Evolutionary conservation across 805 yeast genomes (phyloP).

Genomic region (Zygosaccharomyces pseudorouxii): DNA sequence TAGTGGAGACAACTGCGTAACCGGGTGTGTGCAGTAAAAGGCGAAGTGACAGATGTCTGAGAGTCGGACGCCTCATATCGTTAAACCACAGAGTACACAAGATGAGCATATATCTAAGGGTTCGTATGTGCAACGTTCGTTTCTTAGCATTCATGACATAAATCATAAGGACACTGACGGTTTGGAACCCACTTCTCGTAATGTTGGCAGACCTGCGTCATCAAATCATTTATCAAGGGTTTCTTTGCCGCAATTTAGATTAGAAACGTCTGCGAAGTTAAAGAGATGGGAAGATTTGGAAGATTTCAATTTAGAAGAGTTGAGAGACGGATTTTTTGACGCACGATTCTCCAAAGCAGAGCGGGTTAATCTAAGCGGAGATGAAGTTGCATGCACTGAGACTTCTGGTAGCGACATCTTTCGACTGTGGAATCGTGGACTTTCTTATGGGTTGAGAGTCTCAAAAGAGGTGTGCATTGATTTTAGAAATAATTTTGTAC

Average conservation of each 20-base stretch:
- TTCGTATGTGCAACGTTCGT: conserved; percentile 26
- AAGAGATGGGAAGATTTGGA: conserved; percentile 34
- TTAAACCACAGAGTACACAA: neutral
- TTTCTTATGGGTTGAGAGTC: neutral
- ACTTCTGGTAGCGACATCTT: neutral
- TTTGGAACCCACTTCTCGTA: neutral
- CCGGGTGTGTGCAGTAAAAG: neutral
- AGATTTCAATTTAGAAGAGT: conserved; percentile 40
- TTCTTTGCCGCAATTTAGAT: conserved; percentile 36
- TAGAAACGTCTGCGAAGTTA: conserved; percentile 28
- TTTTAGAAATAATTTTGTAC: conserved; percentile 3
- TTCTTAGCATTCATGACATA: conserved; percentile 18
- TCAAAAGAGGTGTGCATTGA: conserved; percentile 1
- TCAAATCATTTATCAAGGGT: conserved; percentile 28
- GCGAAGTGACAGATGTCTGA: neutral
- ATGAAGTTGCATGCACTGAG: conserved; percentile 3
- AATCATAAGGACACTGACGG: conserved; percentile 4
- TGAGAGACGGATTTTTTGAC: conserved; percentile 48
- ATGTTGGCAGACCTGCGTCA: conserved; percentile 2
- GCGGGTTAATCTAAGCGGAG: conserved; percentile 1
- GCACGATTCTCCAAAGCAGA: conserved; percentile 38
- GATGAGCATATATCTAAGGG: conserved; percentile 21
- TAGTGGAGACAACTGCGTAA: neutral
- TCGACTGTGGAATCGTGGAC: neutral
- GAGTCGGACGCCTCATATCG: neutral